phyloP scores from a whole-genome alignment of 2,329 filamentous ascomycete genomes.

The Seiridium unicorne region DNA sequence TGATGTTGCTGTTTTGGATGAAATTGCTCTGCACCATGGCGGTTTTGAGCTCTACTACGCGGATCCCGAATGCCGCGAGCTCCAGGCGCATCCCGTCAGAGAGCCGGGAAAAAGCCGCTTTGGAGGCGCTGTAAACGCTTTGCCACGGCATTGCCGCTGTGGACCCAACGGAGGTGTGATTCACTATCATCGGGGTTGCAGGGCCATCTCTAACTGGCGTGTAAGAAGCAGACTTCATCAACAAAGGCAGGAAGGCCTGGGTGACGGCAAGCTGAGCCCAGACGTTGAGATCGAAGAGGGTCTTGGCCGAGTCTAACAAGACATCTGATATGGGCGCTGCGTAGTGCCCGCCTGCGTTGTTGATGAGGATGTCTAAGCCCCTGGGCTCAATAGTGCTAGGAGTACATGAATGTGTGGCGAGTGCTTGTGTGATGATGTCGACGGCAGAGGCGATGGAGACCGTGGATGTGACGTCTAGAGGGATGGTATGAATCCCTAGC shows the following conservation, averaged over 20 bases:
- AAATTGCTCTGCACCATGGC: conserved; percentile 9
- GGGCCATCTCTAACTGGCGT: background rate
- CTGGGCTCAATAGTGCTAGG: background rate
- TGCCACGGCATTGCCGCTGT: conserved; percentile 6
- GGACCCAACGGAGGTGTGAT: conserved; percentile 20
- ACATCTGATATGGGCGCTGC: conserved; percentile 1
- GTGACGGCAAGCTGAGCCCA: conserved; percentile 4
- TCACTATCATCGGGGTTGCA: conserved; percentile 16
- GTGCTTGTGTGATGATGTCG: background rate
- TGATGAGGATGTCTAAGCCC: conserved; percentile 5
- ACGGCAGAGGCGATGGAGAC: conserved; percentile 1
- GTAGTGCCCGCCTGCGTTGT: conserved; percentile 3
- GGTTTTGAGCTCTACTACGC: conserved; percentile 21
- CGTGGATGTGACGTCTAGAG: conserved; percentile 1
- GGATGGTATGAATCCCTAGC: conserved; percentile 2
- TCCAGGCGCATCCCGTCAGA: conserved; percentile 29
- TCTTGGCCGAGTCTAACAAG: background rate
- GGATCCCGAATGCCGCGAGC: conserved; percentile 26
- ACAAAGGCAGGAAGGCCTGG: background rate
- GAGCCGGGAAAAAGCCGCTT: conserved; percentile 25
- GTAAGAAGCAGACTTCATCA: background rate
- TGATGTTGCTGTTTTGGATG: conserved; percentile 8
- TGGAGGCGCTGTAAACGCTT: conserved; percentile 21
- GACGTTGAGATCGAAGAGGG: conserved; percentile 5
- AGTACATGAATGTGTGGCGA: background rate